A percentile compares a stretch with the other conserved stretches of the same genome.
phyloP scores from a whole-genome alignment of 2,329 filamentous ascomycete genomes.

The Ceratocystis eucalypticola region DNA sequence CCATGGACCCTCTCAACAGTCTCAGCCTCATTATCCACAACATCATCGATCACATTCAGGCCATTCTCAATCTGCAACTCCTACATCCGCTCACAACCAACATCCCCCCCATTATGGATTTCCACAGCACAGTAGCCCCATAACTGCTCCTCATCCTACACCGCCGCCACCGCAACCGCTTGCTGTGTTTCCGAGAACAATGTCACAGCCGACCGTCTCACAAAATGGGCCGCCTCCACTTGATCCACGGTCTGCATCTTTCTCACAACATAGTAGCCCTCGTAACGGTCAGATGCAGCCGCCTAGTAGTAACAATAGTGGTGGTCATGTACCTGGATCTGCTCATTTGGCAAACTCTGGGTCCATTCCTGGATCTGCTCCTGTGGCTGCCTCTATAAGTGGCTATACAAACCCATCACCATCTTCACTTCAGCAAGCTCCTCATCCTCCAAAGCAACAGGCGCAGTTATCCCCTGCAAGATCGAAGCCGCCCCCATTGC shows the following conservation, averaged over 20 bases:
- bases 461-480: not conserved
- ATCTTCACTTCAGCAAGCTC: constrained; percentile 5
- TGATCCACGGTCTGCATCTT: constrained; percentile 16
- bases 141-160: constrained; percentile 30
- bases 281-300: constrained; percentile 4
- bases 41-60: constrained; percentile 43
- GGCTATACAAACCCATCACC: not conserved
- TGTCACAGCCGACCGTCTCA: constrained; percentile 43
- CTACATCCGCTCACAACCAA: constrained; percentile 49
- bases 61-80: constrained; percentile 43
- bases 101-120: constrained; percentile 26
- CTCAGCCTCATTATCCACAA: constrained; percentile 25
- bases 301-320: not conserved
- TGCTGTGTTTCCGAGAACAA: constrained; percentile 28
- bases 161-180: constrained; percentile 24
- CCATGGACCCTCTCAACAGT: not conserved
- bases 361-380: not conserved
- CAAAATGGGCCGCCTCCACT: constrained; percentile 32
- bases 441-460: constrained; percentile 8
- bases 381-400: too few species aligned
- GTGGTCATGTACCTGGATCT: constrained; percentile 2
- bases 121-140: constrained; percentile 42
- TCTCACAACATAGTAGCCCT: constrained; percentile 14
- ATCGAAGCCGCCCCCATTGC: not conserved
- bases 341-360: constrained; percentile 3